Evolutionary conservation across 2,329 filamentous ascomycete species (phyloP), one percentile per base, ranked within the genome.

Genomic region (Coleophoma crateriformis): DNA sequence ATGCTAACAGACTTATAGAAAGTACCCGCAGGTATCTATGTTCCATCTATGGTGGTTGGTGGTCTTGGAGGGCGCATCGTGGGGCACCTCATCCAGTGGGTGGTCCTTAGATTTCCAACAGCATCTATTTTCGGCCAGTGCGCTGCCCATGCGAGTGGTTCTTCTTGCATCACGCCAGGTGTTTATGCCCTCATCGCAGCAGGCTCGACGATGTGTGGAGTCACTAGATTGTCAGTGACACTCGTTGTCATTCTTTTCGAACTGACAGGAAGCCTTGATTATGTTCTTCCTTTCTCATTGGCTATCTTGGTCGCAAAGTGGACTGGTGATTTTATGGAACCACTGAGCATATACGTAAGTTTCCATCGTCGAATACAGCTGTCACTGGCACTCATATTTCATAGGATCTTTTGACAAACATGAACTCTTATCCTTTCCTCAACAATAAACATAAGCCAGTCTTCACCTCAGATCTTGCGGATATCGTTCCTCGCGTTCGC

Each of bases 371-470:
- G 10, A 10, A 14, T 37, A 6, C 17, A 13, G 33, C n/a, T 15
- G 14, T 15, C 20, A n/a, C 20, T 4, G 33, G 46, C 47, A 48
- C 59, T 65, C 47, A 67, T 47, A 13, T 7, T 34, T 3, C 33
- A 7, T 59, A 88, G 82, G 94, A 97, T 64, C 79, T 97, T 11
- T 75, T 97, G 15, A 97, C 91, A 0, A 90, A 94, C 64, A 92
- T 99, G 87, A 97, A 99, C 68, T 87, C 89, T 3, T 99, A 97
- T 58, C 94, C 94, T 0, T 96, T 95, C 71, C 79, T 99, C n/a
- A 90, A 96, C 69, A 95, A 95, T 70, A 97, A 96, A 67, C 82
- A 91, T 54, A 90, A 95, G 58, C 91, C 92, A 1, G 77, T 95
- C 15, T 96, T 96, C 66, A 95, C 91, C 1, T 85, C 87, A 1